Percentiles rank a stretch among this genome's conserved stretches.
phyloP scores from a whole-genome alignment of 176 grass and related monocot genomes.

The Triticum turgidum region DNA sequence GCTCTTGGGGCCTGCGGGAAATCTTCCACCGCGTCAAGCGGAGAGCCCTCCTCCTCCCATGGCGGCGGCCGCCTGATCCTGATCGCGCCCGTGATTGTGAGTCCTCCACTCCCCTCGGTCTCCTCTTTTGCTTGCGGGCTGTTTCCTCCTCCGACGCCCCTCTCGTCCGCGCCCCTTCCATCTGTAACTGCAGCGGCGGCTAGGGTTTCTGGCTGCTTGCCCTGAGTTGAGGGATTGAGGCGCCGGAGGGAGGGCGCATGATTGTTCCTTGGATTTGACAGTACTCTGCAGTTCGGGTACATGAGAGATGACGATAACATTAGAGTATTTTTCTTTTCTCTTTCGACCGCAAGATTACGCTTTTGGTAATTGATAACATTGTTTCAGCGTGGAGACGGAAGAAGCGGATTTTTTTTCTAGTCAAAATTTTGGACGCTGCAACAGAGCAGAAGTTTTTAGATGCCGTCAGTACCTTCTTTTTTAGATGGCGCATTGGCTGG shows the following conservation, averaged over 20 bases:
- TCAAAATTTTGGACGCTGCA: too few relatives aligned
- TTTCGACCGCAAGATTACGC: background rate
- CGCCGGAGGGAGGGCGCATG: background rate
- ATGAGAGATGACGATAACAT: background rate
- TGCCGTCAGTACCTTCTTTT: too few relatives aligned
- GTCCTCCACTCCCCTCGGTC: background rate
- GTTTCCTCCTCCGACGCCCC: background rate
- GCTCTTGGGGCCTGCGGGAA: background rate
- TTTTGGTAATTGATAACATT: background rate
- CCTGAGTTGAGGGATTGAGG: background rate
- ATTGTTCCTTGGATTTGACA: background rate
- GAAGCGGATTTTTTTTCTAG: background rate
- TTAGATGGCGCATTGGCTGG: too few relatives aligned
- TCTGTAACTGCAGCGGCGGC: background rate
- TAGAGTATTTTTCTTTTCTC: background rate
- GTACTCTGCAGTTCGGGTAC: background rate
- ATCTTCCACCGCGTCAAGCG: background rate
- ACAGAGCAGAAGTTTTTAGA: too few relatives aligned
- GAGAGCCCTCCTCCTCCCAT: background rate
- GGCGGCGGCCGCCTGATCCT: background rate
- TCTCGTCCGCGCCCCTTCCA: background rate
- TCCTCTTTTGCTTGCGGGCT: background rate
- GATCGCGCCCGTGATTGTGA: background rate
- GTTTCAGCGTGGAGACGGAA: background rate
- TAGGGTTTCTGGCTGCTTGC: background rate